Percentiles rank a stretch among this genome's conserved stretches.
phyloP scores from a whole-genome alignment of 805 yeast species.

The Yarrowia porcina region DNA sequence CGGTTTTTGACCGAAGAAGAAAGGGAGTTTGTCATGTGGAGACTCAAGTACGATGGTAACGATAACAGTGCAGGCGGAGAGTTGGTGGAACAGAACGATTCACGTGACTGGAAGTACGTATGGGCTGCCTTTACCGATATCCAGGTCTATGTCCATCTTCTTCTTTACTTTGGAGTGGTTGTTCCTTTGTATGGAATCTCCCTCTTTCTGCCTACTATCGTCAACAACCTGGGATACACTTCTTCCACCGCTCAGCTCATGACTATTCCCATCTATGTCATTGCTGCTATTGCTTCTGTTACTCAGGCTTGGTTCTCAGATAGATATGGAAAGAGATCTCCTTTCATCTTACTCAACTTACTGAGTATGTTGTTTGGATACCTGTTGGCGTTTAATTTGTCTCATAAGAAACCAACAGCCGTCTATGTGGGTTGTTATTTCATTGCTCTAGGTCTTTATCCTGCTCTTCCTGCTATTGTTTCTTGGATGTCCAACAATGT shows the following conservation, averaged over 20 bases:
- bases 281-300: slow-evolving; percentile 39
- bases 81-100: slow-evolving; percentile 1
- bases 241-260: slow-evolving; percentile 53
- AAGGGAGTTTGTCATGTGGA: slow-evolving; percentile 31
- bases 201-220: slow-evolving; percentile 56
- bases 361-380: slow-evolving; percentile 40
- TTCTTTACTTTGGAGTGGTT: slow-evolving; percentile 52
- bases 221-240: slow-evolving; percentile 53
- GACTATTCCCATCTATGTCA: slow-evolving; percentile 46
- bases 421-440: slow-evolving; percentile 57
- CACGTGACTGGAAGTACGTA: slow-evolving; percentile 11
- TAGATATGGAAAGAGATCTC: slow-evolving; percentile 38
- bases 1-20: slow-evolving; percentile 31
- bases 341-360: slow-evolving; percentile 33
- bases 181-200: slow-evolving; percentile 60
- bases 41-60: slow-evolving; percentile 18
- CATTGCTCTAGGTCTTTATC: slow-evolving; percentile 51
- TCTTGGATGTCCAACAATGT: slow-evolving; percentile 59
- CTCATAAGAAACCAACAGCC: slow-evolving; percentile 33
- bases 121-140: slow-evolving; percentile 48
- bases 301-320: slow-evolving; percentile 31
- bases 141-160: slow-evolving; percentile 48
- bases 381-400: slow-evolving; percentile 46
- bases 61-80: slow-evolving; percentile 36
- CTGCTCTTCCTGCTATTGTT: slow-evolving; percentile 57